Evolutionary conservation across 2,329 filamentous ascomycete species (phyloP).

Genomic region (Colletotrichum plurivorum): DNA sequence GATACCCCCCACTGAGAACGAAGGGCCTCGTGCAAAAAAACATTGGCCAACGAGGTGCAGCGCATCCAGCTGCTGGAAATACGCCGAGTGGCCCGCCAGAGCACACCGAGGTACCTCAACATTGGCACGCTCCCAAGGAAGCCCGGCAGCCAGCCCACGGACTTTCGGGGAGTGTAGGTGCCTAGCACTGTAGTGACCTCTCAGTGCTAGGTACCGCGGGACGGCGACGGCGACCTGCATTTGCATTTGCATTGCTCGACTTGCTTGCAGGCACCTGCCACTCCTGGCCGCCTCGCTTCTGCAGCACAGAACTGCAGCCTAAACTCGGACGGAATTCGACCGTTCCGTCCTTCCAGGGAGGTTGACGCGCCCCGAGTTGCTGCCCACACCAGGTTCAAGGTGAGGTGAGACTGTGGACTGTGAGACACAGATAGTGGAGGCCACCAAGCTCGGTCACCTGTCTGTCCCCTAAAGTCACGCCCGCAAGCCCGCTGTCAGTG

Average conservation of each 20-base stretch:
- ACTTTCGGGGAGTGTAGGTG: slow-evolving; percentile 25
- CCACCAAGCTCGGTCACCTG: slow-evolving; percentile 22
- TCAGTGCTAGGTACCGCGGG: slow-evolving; percentile 32
- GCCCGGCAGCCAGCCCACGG: background rate
- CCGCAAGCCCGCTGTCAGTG: slow-evolving; percentile 19
- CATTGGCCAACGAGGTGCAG: slow-evolving; percentile 11
- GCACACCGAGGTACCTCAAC: background rate
- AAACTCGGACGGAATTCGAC: slow-evolving; percentile 17
- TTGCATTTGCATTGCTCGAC: slow-evolving; percentile 3
- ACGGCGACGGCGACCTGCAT: background rate
- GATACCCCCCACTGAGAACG: slow-evolving; percentile 13
- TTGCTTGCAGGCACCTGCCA: slow-evolving; percentile 6
- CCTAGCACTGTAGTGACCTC: slow-evolving; percentile 21
- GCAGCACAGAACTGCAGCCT: slow-evolving; percentile 12
- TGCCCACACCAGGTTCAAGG: background rate
- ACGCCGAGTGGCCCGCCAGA: slow-evolving; percentile 30
- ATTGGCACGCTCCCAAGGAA: slow-evolving; percentile 3
- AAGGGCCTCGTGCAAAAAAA: background rate
- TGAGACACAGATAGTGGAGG: slow-evolving; percentile 18
- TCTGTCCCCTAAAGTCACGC: slow-evolving; percentile 33
- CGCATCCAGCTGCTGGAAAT: slow-evolving; percentile 22
- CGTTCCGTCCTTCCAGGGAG: background rate
- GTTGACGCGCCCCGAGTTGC: slow-evolving; percentile 1
- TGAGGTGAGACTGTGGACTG: background rate
- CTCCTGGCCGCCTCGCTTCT: background rate